These are phyloP conservation scores for Dentiscutata heterogama DNA, from an alignment of 371 early-diverging fungal genomes.

Conservation along the genomic window DNA sequence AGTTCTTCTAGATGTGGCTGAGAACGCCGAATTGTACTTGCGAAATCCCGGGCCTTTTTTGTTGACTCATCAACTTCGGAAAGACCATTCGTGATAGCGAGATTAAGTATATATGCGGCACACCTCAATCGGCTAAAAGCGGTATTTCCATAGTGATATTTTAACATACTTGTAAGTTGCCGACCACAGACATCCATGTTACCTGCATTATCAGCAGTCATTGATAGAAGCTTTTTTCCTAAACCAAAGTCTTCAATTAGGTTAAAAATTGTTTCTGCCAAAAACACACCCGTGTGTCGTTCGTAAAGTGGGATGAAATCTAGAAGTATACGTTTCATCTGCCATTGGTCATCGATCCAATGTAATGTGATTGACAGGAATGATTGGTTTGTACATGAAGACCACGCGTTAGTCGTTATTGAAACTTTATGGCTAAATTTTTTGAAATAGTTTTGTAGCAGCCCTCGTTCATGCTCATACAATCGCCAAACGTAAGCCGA, in stretches of 20 bases:
- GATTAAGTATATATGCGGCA: neutral
- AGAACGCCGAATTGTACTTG: neutral
- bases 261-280: slow-evolving; percentile 38
- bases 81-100: neutral
- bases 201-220: neutral
- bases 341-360: neutral
- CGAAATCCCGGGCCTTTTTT: neutral
- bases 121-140: neutral
- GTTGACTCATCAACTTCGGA: neutral
- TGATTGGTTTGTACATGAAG: neutral
- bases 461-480: neutral
- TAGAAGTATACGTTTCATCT: neutral
- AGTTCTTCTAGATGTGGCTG: neutral
- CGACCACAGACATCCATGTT: neutral
- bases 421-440: neutral
- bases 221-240: neutral
- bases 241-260: slow-evolving; percentile 49
- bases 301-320: neutral
- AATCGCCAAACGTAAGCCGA: neutral
- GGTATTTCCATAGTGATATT: neutral
- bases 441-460: neutral
- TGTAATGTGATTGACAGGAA: neutral
- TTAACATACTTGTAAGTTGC: neutral
- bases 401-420: neutral
- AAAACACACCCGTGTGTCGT: neutral